Base-by-base conservation (phyloP, 2,329 filamentous ascomycete species). In the Chaetomium olivaceum region DNA sequence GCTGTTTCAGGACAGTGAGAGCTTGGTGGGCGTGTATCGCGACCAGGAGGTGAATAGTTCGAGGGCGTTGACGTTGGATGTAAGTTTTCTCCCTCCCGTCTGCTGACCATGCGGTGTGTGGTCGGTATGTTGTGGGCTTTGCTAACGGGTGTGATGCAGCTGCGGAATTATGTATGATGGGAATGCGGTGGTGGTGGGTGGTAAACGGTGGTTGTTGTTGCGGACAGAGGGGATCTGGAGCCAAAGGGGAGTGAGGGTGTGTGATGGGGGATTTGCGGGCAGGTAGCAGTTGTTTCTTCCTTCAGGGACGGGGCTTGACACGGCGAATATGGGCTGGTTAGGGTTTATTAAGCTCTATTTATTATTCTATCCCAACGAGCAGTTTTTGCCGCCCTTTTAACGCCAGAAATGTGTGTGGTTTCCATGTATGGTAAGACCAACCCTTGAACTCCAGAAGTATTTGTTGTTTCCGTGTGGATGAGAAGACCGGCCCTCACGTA, bases 1-100 rank as follows among this genome's bases (percentile, higher is more conserved):
- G 1, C 82, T 99, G 64, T 99, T 98, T 81, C 93, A 99, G 79
- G 91, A 96, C 77, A 97, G 92, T 75, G 93, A 99, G 83, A 96
- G 93, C 68, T 78, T 99, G 72, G 93, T 99, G 4, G 95, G 95
- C 60, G 93, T 99, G 12, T 98, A 97, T 81, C 85, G 95, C 71
- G 96, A 99, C 75, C 95, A 99, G 80, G 88, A 89, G 64, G 91
- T 92, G 65, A 99, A 98, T 79, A 96, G 90, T 74, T 96, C 91
- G 72, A 91, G 92, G 79, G 91, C 92, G 46, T 81, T 99, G 79
- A 98, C 93, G 65, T 82, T 99, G 73, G 95, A 99, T 89, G 93
- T 98, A 82, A 94, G 94, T 82, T 31, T 23, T 4, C 9, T 23
- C 51, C 23, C 16, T 19, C 31, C 50, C 33, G n/a, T 54, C 21